phyloP scores from a whole-genome alignment of 805 yeast species.

The Wilhelminamyces savonicus region DNA sequence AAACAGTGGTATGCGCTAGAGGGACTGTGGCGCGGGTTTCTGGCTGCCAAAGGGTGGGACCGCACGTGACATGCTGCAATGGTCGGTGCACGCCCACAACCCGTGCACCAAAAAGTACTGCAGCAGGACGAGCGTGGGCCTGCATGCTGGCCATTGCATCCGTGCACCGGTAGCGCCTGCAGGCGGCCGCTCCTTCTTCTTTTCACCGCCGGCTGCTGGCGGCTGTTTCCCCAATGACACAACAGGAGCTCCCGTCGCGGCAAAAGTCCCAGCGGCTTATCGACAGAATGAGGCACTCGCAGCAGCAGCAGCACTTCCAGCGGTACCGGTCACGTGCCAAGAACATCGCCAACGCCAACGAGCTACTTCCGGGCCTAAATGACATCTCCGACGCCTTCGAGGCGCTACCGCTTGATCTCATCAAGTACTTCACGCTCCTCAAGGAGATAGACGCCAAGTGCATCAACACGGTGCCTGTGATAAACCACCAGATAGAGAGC shows the following conservation, averaged over 20 bases:
- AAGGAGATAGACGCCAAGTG: constrained; percentile 96
- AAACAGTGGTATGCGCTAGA: too few relatives aligned
- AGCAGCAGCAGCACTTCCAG: constrained; percentile 22
- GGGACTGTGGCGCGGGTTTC: too few relatives aligned
- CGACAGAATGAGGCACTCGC: constrained; percentile 14
- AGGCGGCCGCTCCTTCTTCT: too few relatives aligned
- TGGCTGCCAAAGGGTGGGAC: too few relatives aligned
- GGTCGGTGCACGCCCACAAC: too few relatives aligned
- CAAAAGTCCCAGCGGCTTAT: constrained; percentile 28
- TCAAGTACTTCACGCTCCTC: constrained; percentile 78
- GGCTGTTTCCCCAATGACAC: too few relatives aligned
- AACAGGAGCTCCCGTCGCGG: constrained; percentile 26
- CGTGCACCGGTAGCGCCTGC: too few relatives aligned
- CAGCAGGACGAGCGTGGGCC: too few relatives aligned
- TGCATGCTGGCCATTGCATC: too few relatives aligned
- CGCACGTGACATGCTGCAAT: too few relatives aligned
- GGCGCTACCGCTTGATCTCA: constrained; percentile 78
- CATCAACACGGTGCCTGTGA: constrained; percentile 62
- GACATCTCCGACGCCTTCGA: constrained; percentile 88
- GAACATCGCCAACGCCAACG: constrained; percentile 27
- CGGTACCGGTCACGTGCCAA: constrained; percentile 29
- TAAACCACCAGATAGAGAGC: constrained; percentile 49
- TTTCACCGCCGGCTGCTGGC: too few relatives aligned
- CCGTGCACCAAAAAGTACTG: too few relatives aligned
- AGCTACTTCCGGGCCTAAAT: constrained; percentile 71